These are phyloP conservation scores for Verruconis gallopava DNA, from an alignment of 2,329 filamentous ascomycete species.

Conservation along the genomic window DNA sequence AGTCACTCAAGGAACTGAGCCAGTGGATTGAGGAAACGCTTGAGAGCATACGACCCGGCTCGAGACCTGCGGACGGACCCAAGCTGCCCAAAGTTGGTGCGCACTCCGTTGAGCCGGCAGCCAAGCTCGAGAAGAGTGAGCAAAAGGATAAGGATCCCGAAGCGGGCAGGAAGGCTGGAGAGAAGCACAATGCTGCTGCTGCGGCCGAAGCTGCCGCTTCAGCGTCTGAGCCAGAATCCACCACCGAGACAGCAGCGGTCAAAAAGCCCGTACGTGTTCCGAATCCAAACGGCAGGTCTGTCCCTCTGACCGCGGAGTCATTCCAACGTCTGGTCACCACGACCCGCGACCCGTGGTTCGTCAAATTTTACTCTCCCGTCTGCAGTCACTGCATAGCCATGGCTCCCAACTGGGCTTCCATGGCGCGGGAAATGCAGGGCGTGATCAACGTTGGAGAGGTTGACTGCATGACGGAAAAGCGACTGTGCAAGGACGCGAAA, in stretches of 20 bases:
- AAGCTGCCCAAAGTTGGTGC: conserved; percentile 61
- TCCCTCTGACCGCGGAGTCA: conserved; percentile 65
- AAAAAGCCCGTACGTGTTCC: conserved; percentile 38
- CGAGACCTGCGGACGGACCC: conserved; percentile 53
- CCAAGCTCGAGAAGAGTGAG: conserved; percentile 22
- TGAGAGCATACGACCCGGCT: conserved; percentile 68
- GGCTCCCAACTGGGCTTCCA: conserved; percentile 76
- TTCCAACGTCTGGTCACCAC: conserved; percentile 80
- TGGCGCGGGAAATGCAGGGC: conserved; percentile 83
- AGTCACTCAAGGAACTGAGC: conserved; percentile 53
- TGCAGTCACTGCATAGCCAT: conserved; percentile 91
- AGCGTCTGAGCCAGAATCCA: conserved; percentile 16
- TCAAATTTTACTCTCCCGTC: conserved; percentile 98
- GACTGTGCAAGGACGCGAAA: conserved; percentile 83
- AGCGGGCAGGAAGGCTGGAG: conserved; percentile 19
- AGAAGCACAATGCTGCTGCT: conserved; percentile 16
- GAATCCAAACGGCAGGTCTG: conserved; percentile 64
- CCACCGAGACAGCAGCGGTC: conserved; percentile 32
- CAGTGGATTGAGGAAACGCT: conserved; percentile 62
- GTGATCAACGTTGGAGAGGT: conserved; percentile 89
- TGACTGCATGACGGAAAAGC: conserved; percentile 76
- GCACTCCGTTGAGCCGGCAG: conserved; percentile 30
- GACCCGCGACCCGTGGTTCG: conserved; percentile 87
- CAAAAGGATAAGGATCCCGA: conserved; percentile 24
- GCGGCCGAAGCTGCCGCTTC: conserved; percentile 15